Conservation (phyloP, 2,329 filamentous ascomycete genomes). For the Penicillium palitans region DNA sequence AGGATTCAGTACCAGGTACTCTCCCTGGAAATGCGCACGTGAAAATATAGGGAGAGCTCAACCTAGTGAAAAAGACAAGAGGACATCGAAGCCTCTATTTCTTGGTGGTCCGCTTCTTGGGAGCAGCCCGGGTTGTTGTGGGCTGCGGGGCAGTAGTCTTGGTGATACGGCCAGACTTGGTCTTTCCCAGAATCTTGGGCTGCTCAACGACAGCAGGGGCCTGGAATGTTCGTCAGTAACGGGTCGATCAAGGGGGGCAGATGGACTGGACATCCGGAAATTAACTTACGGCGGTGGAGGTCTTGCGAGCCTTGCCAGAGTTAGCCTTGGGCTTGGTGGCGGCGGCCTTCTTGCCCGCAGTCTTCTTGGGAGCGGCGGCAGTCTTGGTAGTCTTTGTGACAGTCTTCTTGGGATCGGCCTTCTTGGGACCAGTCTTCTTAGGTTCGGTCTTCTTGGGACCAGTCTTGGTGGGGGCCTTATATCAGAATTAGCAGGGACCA, state of each 20-base stretch:
- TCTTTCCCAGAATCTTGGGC: constrained; percentile 71
- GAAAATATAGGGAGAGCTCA: constrained; percentile 21
- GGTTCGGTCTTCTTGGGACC: constrained; percentile 46
- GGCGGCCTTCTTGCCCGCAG: constrained; percentile 50
- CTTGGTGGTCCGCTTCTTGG: constrained; percentile 50
- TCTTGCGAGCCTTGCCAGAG: constrained; percentile 56
- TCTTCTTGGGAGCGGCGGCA: constrained; percentile 51
- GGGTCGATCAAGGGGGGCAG: background rate
- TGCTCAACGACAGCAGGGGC: constrained; percentile 69
- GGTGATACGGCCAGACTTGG: constrained; percentile 81
- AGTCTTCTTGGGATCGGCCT: constrained; percentile 44
- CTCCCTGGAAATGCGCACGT: constrained; percentile 28
- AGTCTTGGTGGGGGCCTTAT: constrained; percentile 40
- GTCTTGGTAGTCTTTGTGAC: constrained; percentile 40
- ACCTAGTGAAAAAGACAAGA: constrained; percentile 12
- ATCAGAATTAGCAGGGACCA: constrained; percentile 11
- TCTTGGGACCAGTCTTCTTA: constrained; percentile 52
- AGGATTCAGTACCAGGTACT: constrained; percentile 6
- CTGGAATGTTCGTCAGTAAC: constrained; percentile 40
- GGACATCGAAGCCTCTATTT: constrained; percentile 38
- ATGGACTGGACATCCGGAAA: background rate
- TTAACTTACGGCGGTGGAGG: constrained; percentile 44
- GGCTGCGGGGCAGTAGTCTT: constrained; percentile 60
- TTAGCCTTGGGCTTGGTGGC: constrained; percentile 54
- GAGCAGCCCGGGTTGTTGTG: constrained; percentile 40